Conservation (phyloP, 2,329 filamentous ascomycete genomes). For the Sordariomycetes sp. region DNA sequence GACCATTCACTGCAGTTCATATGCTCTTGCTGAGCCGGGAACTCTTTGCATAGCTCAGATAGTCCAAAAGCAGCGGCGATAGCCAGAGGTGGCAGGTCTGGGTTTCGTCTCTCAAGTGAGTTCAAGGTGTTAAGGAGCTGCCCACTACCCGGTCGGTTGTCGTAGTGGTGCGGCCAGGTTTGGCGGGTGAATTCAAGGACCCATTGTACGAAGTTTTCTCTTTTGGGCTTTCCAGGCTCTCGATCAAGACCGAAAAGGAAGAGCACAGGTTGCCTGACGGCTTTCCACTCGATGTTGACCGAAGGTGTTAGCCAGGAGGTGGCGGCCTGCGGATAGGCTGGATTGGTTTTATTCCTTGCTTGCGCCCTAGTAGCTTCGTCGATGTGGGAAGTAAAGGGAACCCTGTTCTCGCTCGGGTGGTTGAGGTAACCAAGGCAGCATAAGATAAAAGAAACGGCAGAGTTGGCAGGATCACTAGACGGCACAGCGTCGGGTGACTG, state of each 20-base stretch:
- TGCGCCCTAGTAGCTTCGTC: not conserved
- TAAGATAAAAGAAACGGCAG: not conserved
- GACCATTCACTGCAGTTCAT: not conserved
- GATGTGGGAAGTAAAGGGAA: not conserved
- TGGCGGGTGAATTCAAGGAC: not conserved
- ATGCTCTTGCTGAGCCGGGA: not conserved
- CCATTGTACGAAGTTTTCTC: constrained; percentile 2
- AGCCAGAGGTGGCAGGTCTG: not conserved
- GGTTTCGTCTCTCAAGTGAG: not conserved
- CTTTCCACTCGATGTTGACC: not conserved
- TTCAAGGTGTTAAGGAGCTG: not conserved
- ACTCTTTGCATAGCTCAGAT: not conserved
- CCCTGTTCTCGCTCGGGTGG: not conserved
- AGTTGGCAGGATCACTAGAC: not conserved
- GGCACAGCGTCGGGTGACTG: not conserved
- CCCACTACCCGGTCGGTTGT: not conserved
- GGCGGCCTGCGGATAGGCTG: not conserved
- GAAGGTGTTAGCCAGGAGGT: not conserved
- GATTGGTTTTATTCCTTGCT: constrained; percentile 2
- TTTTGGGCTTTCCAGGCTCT: not conserved
- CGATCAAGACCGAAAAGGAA: not conserved
- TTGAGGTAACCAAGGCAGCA: not conserved
- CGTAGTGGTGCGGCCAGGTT: not conserved
- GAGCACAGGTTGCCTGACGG: not conserved
- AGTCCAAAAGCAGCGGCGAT: constrained; percentile 2